phyloP scores from a whole-genome alignment of 2,329 filamentous ascomycete genomes.

The Ilyonectria mors-panacis region DNA sequence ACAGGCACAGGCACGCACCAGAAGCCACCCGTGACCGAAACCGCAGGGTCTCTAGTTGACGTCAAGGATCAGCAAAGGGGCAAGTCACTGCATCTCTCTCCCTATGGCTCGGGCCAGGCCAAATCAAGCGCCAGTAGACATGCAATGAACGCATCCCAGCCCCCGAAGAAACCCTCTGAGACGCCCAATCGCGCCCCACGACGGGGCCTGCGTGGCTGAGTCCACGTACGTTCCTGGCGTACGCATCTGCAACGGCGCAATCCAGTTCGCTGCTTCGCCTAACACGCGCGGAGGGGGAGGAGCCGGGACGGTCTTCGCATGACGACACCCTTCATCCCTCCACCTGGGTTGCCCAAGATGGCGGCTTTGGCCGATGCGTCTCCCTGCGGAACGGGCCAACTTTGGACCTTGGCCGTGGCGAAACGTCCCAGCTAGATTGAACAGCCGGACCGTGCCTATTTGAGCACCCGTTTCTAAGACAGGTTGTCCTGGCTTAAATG shows the following conservation, averaged over 20 bases:
- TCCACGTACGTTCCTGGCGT: conserved; percentile 3
- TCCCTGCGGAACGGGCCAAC: neutral
- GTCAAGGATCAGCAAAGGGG: conserved; percentile 7
- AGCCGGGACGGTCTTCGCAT: neutral
- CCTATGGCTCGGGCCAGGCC: neutral
- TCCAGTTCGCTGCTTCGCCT: neutral
- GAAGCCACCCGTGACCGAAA: neutral
- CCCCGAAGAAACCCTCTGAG: neutral
- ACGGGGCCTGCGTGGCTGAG: conserved; percentile 8
- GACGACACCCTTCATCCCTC: conserved; percentile 4
- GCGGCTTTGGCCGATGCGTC: conserved; percentile 2
- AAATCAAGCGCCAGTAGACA: neutral
- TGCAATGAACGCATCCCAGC: neutral
- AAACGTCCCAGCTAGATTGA: conserved; percentile 11
- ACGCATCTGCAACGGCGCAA: neutral
- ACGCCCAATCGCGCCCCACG: neutral
- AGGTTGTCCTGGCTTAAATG: neutral
- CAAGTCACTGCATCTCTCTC: neutral
- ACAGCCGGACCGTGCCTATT: neutral
- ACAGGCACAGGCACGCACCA: neutral
- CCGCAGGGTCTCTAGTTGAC: neutral
- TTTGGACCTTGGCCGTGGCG: neutral
- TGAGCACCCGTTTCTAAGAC: neutral
- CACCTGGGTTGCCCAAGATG: neutral
- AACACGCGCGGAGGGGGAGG: neutral